Conservation (phyloP, 768 basidiomycete genomes). For the Coprinellus aureogranulatus region DNA sequence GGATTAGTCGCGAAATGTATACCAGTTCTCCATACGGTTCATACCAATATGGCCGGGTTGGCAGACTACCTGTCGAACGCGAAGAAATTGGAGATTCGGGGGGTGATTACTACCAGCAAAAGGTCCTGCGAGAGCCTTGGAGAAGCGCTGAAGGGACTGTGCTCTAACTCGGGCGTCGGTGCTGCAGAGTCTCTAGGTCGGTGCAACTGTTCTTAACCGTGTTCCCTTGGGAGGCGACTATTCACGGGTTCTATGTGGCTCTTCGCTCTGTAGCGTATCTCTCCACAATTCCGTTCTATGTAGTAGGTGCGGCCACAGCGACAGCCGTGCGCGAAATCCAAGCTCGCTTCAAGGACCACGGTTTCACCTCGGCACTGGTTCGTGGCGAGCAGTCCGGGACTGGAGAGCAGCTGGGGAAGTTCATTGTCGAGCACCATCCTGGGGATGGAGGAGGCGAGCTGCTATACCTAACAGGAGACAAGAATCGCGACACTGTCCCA, state of each 20-base stretch:
- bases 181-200: slow-evolving; percentile 14
- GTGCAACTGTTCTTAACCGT: slow-evolving; percentile 1
- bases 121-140: slow-evolving; percentile 75
- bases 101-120: slow-evolving; percentile 77
- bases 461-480: slow-evolving; percentile 84
- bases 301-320: slow-evolving; percentile 69
- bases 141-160: slow-evolving; percentile 32
- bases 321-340: slow-evolving; percentile 39
- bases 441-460: slow-evolving; percentile 27
- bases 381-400: slow-evolving; percentile 58
- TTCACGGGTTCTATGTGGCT: not conserved
- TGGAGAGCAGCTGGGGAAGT: slow-evolving; percentile 62
- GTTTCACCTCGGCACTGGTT: slow-evolving; percentile 23
- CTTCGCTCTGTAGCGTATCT: slow-evolving; percentile 38
- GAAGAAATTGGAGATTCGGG: slow-evolving; percentile 32
- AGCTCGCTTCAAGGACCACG: slow-evolving; percentile 3
- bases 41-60: slow-evolving; percentile 49
- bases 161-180: not conserved
- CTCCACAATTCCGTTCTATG: slow-evolving; percentile 69
- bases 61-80: slow-evolving; percentile 31
- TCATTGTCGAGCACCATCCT: slow-evolving; percentile 47
- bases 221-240: not conserved
- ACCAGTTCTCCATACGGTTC: slow-evolving; percentile 67
- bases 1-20: slow-evolving; percentile 60
- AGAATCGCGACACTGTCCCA: slow-evolving; percentile 70